A percentile compares a stretch with the other conserved stretches of the same genome.
Conservation (phyloP, 1,284 basidiomycete species). For the Cutaneotrichosporon dermatis region DNA sequence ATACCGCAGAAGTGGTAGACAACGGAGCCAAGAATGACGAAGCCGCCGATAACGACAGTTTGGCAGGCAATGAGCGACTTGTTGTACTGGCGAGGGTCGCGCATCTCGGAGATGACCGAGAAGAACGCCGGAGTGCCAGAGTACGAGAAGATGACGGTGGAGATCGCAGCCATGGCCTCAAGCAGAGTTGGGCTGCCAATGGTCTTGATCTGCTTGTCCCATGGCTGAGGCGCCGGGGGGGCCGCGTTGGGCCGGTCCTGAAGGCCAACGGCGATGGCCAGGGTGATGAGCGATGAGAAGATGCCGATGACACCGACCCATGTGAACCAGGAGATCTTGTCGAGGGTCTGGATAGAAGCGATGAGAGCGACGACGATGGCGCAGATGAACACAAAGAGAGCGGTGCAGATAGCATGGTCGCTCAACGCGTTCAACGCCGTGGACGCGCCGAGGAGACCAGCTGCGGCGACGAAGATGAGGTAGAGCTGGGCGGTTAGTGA, state of each 20-base stretch:
- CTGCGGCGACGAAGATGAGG: conserved; percentile 24
- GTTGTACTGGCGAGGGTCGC: conserved; percentile 30
- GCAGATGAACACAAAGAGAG: conserved; percentile 31
- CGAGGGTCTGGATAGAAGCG: conserved; percentile 34
- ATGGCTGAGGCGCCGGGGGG: conserved; percentile 30
- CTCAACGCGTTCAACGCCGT: conserved; percentile 36
- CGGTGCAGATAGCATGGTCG: conserved; percentile 34
- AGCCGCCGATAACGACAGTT: conserved; percentile 24
- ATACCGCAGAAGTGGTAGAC: conserved; percentile 16
- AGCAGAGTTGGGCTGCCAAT: conserved; percentile 26
- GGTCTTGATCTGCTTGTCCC: conserved; percentile 26
- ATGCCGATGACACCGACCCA: conserved; percentile 37
- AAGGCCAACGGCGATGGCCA: conserved; percentile 39
- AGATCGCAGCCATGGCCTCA: conserved; percentile 30
- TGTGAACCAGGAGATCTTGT: conserved; percentile 34
- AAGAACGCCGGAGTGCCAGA: conserved; percentile 34
- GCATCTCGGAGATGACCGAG: conserved; percentile 41
- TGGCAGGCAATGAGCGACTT: conserved; percentile 29
- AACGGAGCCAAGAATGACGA: conserved; percentile 6
- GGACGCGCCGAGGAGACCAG: conserved; percentile 25
- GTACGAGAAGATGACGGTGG: conserved; percentile 36
- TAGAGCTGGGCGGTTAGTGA: conserved; percentile 11
- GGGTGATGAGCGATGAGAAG: conserved; percentile 29
- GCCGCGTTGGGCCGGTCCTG: conserved; percentile 40
- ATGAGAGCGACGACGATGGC: conserved; percentile 28